Percentiles rank a stretch among this genome's conserved stretches.
Conservation (phyloP, 495 filamentous ascomycete species). For the Penicillium parvum region DNA sequence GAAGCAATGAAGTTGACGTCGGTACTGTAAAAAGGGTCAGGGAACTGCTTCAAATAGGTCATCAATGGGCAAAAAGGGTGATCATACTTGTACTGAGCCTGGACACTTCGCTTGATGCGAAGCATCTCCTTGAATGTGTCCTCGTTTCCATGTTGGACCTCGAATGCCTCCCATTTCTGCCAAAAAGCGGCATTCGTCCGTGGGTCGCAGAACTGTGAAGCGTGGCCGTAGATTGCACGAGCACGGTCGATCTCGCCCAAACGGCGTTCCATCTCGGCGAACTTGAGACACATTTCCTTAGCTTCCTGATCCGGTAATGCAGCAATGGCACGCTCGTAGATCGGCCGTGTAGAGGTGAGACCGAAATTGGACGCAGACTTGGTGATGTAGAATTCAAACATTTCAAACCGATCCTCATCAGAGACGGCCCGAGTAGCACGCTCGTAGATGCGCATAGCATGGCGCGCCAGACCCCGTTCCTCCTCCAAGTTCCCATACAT, state of each 20-base stretch:
- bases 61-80: neutral
- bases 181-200: slow-evolving; percentile 86
- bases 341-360: slow-evolving; percentile 87
- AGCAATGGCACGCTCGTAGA: slow-evolving; percentile 93
- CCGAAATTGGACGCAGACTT: slow-evolving; percentile 99
- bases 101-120: slow-evolving; percentile 92
- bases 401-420: slow-evolving; percentile 90
- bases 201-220: slow-evolving; percentile 95
- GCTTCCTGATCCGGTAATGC: slow-evolving; percentile 91
- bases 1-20: slow-evolving; percentile 98
- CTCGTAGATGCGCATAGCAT: slow-evolving; percentile 99
- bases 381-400: slow-evolving; percentile 99
- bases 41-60: neutral
- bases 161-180: slow-evolving; percentile 95
- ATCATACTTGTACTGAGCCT: slow-evolving; percentile 86
- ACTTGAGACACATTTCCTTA: slow-evolving; percentile 97
- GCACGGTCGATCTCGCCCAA: slow-evolving; percentile 96
- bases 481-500: slow-evolving; percentile 99
- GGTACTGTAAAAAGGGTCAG: slow-evolving; percentile 51
- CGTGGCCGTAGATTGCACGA: slow-evolving; percentile 91
- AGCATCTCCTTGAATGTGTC: slow-evolving; percentile 99
- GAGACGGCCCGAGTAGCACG: slow-evolving; percentile 92
- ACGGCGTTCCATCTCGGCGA: slow-evolving; percentile 96
- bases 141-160: slow-evolving; percentile 96
- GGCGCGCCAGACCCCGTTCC: slow-evolving; percentile 89